Percentiles rank a stretch among this genome's conserved stretches.
phyloP scores from a whole-genome alignment of 2,329 filamentous ascomycete genomes.

The Triangularia verruculosa region DNA sequence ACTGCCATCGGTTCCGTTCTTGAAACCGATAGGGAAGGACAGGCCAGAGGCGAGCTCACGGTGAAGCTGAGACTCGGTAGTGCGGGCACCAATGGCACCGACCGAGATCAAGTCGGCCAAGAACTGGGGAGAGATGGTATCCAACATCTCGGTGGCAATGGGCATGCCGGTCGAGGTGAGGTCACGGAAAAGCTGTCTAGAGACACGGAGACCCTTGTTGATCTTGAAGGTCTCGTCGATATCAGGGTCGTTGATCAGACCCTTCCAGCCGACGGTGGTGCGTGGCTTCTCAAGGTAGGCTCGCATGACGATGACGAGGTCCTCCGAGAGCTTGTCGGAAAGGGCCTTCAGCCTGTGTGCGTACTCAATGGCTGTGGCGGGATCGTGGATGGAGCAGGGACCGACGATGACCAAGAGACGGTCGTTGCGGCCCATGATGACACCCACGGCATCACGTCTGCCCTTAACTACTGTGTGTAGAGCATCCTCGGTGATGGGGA shows the following conservation, averaged over 20 bases:
- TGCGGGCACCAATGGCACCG: conserved; percentile 91
- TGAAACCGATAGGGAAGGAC: conserved; percentile 98
- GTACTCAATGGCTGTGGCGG: conserved; percentile 83
- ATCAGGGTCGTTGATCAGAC: conserved; percentile 97
- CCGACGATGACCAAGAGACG: conserved; percentile 92
- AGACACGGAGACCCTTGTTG: conserved; percentile 94
- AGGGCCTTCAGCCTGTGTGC: conserved; percentile 73
- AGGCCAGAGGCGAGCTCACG: conserved; percentile 92
- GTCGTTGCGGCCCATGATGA: conserved; percentile 77
- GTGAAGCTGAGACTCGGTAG: conserved; percentile 94
- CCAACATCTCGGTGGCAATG: conserved; percentile 96
- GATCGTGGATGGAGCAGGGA: conserved; percentile 97
- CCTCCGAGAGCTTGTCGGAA: conserved; percentile 73
- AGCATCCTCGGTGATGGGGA: conserved; percentile 65
- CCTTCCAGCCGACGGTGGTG: conserved; percentile 98
- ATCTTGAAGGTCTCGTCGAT: conserved; percentile 98
- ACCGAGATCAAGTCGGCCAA: conserved; percentile 93
- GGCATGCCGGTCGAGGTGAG: conserved; percentile 85
- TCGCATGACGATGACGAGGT: conserved; percentile 93
- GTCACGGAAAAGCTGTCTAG: conserved; percentile 90
- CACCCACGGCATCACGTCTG: conserved; percentile 64
- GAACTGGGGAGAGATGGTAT: conserved; percentile 98
- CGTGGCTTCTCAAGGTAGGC: conserved; percentile 98
- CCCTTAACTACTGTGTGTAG: conserved; percentile 69
- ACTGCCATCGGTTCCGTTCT: conserved; percentile 96